Evolutionary conservation across 2,329 filamentous ascomycete species (phyloP), one percentile per base, ranked within the genome.

Genomic region (Amesomyces nigricolor): DNA sequence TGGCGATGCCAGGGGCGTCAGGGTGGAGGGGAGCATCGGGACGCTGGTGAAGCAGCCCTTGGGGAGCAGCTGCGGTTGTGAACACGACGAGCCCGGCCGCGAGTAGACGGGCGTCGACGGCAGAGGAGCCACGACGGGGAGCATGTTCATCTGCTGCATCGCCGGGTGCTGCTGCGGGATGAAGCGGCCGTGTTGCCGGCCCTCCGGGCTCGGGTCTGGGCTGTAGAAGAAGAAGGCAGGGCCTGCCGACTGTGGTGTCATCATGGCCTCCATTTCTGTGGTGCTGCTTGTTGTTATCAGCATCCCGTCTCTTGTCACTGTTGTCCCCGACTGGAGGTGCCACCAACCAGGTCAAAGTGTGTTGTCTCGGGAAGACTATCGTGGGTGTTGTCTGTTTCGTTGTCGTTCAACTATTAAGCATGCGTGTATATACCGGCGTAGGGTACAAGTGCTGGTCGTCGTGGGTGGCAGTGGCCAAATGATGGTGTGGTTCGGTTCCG

Each of bases 181-280:
- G 76, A 90, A 91, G 73, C 89, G 85, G 53, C 83, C 83, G 73
- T 91, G 86, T 68, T 88, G 87, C 67, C 85, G 80, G 66, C 80
- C 80, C 69, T 91, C 87, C 60, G 83, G 77, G 70, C 82, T 85
- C 61, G 86, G 79, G 64, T 94, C 88, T 62, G 87, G 84, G 66
- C 83, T 86, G 77, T 92, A 95, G 79, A 91, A 94, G 80, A 88
- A 91, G 78, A 91, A 95, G 57, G 88, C 82, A 73, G 88, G 86
- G 59, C 80, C 83, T 78, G 88, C 82, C 66, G 79, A 71, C 71
- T 80, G 82, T 66, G 73, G 68, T 30, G 67, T 63, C 74, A 81
- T 78, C 74, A 80, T 77, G 66, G 81, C 72, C 67, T 89, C 86
- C 87, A 90, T 90, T 75, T 73, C 72, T 69, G 47, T 62, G 63